Conservation (phyloP, 2,329 filamentous ascomycete species). For the Bisporella sp. region DNA sequence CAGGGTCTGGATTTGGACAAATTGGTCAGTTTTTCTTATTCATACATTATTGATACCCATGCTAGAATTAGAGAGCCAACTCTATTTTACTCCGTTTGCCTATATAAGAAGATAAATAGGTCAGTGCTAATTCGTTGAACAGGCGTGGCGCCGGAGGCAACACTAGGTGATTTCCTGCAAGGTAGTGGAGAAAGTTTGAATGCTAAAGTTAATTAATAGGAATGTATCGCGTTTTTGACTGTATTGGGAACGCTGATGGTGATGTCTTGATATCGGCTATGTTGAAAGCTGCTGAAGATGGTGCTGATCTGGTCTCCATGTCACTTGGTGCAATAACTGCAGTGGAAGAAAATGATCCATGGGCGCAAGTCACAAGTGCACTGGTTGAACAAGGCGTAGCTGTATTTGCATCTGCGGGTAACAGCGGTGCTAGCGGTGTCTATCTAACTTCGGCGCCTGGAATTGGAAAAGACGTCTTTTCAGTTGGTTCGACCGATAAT, state of each 20-base stretch:
- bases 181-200: too few species aligned
- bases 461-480: neutral
- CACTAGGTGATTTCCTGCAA: too few species aligned
- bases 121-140: too few species aligned
- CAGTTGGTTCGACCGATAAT: neutral
- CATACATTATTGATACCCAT: too few species aligned
- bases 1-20: too few species aligned
- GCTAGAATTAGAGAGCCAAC: too few species aligned
- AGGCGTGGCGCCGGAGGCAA: too few species aligned
- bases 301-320: slow-evolving; percentile 19
- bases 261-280: slow-evolving; percentile 18
- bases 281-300: slow-evolving; percentile 15
- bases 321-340: slow-evolving; percentile 13
- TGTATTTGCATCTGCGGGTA: neutral
- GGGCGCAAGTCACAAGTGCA: neutral
- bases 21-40: too few species aligned
- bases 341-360: neutral
- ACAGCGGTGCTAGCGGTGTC: neutral
- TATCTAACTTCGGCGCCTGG: neutral
- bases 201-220: slow-evolving; percentile 3
- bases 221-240: slow-evolving; percentile 19
- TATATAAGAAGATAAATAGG: too few species aligned
- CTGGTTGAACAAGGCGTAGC: slow-evolving; percentile 3
- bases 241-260: slow-evolving; percentile 6
- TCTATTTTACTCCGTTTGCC: too few species aligned